These are phyloP conservation scores for Aspergillus sclerotioniger DNA, from an alignment of 495 filamentous ascomycete species.

Conservation along the genomic window DNA sequence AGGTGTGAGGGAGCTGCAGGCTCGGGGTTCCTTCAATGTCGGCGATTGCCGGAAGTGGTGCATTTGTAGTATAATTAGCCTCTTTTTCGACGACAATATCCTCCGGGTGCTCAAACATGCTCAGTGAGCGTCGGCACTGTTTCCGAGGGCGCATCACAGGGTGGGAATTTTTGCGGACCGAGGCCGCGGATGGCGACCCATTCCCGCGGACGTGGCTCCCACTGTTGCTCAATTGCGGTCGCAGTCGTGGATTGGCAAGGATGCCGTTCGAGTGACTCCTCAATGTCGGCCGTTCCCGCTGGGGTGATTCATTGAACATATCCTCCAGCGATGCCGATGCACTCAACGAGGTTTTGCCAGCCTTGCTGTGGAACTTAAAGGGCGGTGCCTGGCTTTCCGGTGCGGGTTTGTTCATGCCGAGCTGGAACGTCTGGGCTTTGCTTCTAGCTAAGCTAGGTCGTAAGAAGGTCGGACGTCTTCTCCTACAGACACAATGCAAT, in stretches of 20 bases:
- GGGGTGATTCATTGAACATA: constrained; percentile 76
- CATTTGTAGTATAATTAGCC: constrained; percentile 50
- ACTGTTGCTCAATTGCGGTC: constrained; percentile 55
- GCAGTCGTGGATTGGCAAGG: constrained; percentile 56
- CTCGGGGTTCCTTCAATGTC: constrained; percentile 71
- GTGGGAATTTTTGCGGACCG: constrained; percentile 69
- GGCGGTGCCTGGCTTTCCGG: constrained; percentile 64
- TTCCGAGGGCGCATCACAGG: constrained; percentile 77
- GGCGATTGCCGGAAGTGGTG: constrained; percentile 67
- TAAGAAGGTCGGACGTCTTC: constrained; percentile 40
- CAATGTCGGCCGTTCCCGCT: constrained; percentile 54
- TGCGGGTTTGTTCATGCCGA: constrained; percentile 32
- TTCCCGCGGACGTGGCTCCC: constrained; percentile 52
- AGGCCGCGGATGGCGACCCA: constrained; percentile 68
- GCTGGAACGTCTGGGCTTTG: constrained; percentile 44
- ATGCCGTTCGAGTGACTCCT: constrained; percentile 34
- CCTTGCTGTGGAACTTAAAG: constrained; percentile 72
- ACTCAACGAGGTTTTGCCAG: constrained; percentile 48
- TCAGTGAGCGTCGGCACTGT: constrained; percentile 84
- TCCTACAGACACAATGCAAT: constrained; percentile 26
- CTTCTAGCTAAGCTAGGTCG: constrained; percentile 42
- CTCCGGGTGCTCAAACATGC: constrained; percentile 92
- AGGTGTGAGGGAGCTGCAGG: constrained; percentile 79
- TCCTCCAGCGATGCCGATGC: constrained; percentile 68
- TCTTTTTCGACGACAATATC: constrained; percentile 78